Evolutionary conservation across 2,329 filamentous ascomycete species (phyloP), one percentile per base, ranked within the genome.

Genomic region (Plectosphaerella cucumerina): DNA sequence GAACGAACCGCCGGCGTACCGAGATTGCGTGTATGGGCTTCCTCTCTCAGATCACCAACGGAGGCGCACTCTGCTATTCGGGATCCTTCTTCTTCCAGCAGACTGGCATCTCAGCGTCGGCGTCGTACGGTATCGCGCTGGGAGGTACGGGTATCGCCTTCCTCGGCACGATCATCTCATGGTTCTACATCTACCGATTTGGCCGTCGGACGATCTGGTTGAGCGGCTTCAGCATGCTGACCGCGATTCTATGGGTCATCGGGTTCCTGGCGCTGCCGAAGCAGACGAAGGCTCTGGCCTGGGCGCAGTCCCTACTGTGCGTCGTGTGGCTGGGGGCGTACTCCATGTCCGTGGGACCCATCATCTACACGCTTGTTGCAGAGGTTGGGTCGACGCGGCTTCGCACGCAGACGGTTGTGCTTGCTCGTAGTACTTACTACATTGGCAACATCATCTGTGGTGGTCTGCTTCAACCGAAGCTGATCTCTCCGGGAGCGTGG

Each of bases 301-400:
- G 70, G 69, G 68, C 60, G 1, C 71, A 75, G 50, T 70, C 70
- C 0, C 54, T 67, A 1, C 65, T 76, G 4, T 68, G 69, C 31
- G 53, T 78, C 33, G 68, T 74, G 20, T 78, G 73, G 73, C 65
- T 74, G 2, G 67, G 66, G 44, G 62, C 65, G 5, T 75, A 74
- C 58, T 71, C 66, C 10, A 70, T 74, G 65, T 65, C 67, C 22
- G 68, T 74, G 35, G 72, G 72, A 0, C 72, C 72, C 5, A 71
- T 75, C 18, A 62, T 73, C 52, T 76, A 74, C 62, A 73, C 71
- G n/a, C 70, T 75, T 23, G 66, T 72, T 55, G 35, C 74, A 1
- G 74, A 77, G 59, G 54, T 76, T 3, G 67, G 69, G 1, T 74
- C 72, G 0, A 75, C 72, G 5, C 72, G 74, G 33, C 66, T 77